Conservation (phyloP, 1,139 yeast species). For the Ogataea hybrid region DNA sequence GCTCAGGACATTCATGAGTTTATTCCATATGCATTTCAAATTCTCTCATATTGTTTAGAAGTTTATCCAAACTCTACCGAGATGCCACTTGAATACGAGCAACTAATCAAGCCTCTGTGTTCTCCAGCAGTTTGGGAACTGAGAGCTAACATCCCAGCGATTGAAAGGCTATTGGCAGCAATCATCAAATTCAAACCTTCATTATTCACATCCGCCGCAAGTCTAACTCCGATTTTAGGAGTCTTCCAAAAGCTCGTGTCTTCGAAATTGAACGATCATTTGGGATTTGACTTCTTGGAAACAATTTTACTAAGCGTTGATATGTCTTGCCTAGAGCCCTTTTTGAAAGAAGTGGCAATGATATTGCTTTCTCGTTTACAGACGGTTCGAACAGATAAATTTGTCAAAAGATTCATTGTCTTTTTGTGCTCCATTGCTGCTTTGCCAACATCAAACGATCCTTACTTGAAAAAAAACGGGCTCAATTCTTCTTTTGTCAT, state of each 20-base stretch:
- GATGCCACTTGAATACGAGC: slow-evolving; percentile 64
- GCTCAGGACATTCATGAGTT: slow-evolving; percentile 91
- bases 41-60: slow-evolving; percentile 76
- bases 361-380: slow-evolving; percentile 79
- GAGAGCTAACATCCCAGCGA: slow-evolving; percentile 90
- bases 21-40: slow-evolving; percentile 88
- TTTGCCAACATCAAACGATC: slow-evolving; percentile 34
- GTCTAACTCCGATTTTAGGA: slow-evolving; percentile 79
- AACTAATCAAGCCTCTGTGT: slow-evolving; percentile 74
- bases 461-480: slow-evolving; percentile 29
- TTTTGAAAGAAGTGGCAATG: slow-evolving; percentile 68
- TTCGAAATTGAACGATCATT: slow-evolving; percentile 73
- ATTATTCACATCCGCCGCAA: slow-evolving; percentile 42
- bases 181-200: slow-evolving; percentile 63
- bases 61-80: slow-evolving; percentile 46
- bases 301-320: slow-evolving; percentile 62
- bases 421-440: slow-evolving; percentile 56
- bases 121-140: slow-evolving; percentile 93
- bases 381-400: slow-evolving; percentile 78
- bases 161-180: slow-evolving; percentile 74
- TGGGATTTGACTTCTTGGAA: slow-evolving; percentile 84
- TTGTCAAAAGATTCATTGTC: slow-evolving; percentile 66
- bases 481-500: slow-evolving; percentile 51
- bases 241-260: slow-evolving; percentile 94
- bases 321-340: slow-evolving; percentile 47